Evolutionary conservation across 257 asterid genomes (phyloP), one percentile per base, ranked within the genome.

Genomic region (Striga asiatica): DNA sequence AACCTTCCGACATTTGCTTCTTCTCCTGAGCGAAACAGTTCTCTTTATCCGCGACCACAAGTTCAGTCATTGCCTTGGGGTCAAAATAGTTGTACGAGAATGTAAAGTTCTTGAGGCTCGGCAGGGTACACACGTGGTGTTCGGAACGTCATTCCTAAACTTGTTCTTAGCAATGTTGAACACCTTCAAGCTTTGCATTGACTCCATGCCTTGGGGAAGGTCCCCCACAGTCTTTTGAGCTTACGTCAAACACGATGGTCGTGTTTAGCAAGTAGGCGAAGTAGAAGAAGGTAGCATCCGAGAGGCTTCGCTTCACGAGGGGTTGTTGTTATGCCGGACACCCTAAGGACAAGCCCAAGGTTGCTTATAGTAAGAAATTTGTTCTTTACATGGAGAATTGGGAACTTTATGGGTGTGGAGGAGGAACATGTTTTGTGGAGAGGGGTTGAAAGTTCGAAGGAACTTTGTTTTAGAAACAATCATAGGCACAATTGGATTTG

Each of bases 271-370:
- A 56, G 61, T 0, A 54, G 58, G 6, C 74, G 37, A 19, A 74
- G 66, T 51, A 52, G 54, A 19, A 75, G 18, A 46, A 76, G 16
- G 23, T 66, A 48, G 35, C 74, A 54, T 74, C 85, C 83, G 34
- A 56, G 73, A 73, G 82, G 75, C 58, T 66, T 75, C 70, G 60
- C 72, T 41, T 39, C 78, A 10, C 39, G 76, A 69, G 75, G 77
- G 75, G 52, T 67, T 51, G 67, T 67, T 37, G 69, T 62, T 82
- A 79, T 55, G 50, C 31, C 39, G 48, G 64, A 77, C 76, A 80
- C 82, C 74, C 70, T 5, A 4, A 71, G 75, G 84, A 69, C 60
- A 53, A 75, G 48, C 61, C 87, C 80, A 74, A 72, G 91, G 91
- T 74, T 65, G 88, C 82, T 76, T 73, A 64, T 67, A 43, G 62